Conservation (phyloP, 768 basidiomycete genomes). For the Leccinellum luteum region DNA sequence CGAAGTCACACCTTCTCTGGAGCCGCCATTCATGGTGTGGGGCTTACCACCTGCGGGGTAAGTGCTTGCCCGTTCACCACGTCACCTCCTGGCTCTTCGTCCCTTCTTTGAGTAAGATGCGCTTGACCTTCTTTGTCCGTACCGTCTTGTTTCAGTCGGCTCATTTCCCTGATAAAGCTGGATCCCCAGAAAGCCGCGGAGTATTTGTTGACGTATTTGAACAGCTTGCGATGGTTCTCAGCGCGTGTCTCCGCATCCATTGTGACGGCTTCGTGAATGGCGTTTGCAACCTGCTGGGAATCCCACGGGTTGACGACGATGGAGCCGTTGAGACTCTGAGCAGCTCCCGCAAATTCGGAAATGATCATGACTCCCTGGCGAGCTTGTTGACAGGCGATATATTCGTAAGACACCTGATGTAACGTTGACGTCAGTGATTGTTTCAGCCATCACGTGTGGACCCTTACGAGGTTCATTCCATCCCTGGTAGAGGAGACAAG, state of each 20-base stretch:
- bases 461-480: constrained; percentile 94
- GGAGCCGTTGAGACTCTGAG: constrained; percentile 91
- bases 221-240: constrained; percentile 92
- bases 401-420: constrained; percentile 94
- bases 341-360: constrained; percentile 97
- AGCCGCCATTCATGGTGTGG: constrained; percentile 26
- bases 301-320: constrained; percentile 99
- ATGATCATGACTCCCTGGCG: constrained; percentile 96
- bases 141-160: constrained; percentile 48
- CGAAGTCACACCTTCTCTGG: constrained; percentile 31
- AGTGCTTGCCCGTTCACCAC: constrained; percentile 38
- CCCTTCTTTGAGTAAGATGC: constrained; percentile 33
- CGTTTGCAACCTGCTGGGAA: constrained; percentile 95
- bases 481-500: constrained; percentile 93
- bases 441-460: constrained; percentile 2
- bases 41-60: constrained; percentile 36
- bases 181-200: constrained; percentile 91
- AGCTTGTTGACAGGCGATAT: constrained; percentile 91
- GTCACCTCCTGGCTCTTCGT: constrained; percentile 38
- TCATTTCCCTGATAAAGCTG: constrained; percentile 86
- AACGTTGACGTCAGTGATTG: constrained; percentile 6
- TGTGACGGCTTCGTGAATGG: constrained; percentile 93
- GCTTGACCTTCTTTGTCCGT: constrained; percentile 34
- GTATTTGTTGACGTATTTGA: constrained; percentile 95
- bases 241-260: constrained; percentile 81